These are phyloP conservation scores for Emericellopsis cladophorae DNA, from an alignment of 2,329 filamentous ascomycete genomes.

Conservation along the genomic window DNA sequence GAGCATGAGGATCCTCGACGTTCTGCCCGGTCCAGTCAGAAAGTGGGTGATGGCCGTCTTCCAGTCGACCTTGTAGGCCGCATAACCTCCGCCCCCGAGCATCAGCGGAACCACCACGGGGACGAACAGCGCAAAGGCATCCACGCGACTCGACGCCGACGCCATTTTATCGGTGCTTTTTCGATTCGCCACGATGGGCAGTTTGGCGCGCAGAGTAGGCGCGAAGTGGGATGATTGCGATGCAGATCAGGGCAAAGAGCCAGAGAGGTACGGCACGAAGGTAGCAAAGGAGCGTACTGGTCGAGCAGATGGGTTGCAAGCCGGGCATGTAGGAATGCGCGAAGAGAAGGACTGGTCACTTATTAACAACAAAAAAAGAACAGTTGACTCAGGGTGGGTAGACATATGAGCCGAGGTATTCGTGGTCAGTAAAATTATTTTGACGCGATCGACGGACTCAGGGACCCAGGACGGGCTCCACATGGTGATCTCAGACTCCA, in stretches of 20 bases:
- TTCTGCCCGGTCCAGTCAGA: constrained; percentile 40
- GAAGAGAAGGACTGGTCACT: neutral
- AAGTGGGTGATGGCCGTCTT: constrained; percentile 24
- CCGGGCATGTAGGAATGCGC: neutral
- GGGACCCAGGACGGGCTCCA: too few species aligned
- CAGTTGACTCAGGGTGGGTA: neutral
- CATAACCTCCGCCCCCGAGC: constrained; percentile 31
- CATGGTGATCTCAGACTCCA: too few species aligned
- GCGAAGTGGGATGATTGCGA: constrained; percentile 1
- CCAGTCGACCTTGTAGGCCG: constrained; percentile 31
- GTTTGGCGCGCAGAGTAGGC: neutral
- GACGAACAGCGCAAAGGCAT: constrained; percentile 16
- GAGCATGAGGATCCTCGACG: constrained; percentile 37
- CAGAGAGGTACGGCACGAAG: constrained; percentile 27
- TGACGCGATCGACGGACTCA: too few species aligned
- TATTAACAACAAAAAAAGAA: neutral
- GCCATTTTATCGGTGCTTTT: constrained; percentile 11
- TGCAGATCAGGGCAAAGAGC: constrained; percentile 21
- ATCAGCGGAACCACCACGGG: constrained; percentile 29
- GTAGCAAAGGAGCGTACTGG: constrained; percentile 24
- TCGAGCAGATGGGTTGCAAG: constrained; percentile 16
- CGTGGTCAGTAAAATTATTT: too few species aligned
- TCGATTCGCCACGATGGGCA: neutral
- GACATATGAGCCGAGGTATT: too few species aligned
- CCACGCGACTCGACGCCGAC: constrained; percentile 18